Percentiles rank a stretch among this genome's conserved stretches.
phyloP scores from a whole-genome alignment of 495 filamentous ascomycete genomes.

The Tuber calosporum region DNA sequence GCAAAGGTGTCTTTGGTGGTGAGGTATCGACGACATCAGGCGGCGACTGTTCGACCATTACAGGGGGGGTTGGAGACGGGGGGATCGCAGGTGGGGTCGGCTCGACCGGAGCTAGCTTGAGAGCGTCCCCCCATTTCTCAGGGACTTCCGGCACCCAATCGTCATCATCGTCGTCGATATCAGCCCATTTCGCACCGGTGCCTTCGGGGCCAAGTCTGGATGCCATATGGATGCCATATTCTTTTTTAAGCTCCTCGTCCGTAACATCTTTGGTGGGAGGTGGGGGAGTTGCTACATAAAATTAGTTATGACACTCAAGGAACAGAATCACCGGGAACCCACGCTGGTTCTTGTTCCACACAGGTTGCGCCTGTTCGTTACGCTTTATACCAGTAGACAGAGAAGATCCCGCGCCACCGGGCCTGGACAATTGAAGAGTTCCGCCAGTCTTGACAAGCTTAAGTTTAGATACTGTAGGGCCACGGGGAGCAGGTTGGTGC shows the following conservation, averaged over 20 bases:
- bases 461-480: conserved; percentile 33
- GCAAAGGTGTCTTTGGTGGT: conserved; percentile 24
- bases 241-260: conserved; percentile 92
- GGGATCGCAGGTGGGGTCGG: conserved; percentile 40
- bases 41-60: conserved; percentile 20
- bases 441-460: conserved; percentile 36
- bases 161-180: conserved; percentile 97
- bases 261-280: conserved; percentile 87
- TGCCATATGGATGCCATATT: conserved; percentile 93
- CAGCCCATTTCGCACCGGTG: conserved; percentile 85
- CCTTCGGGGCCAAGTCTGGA: conserved; percentile 72
- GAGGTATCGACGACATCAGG: conserved; percentile 36
- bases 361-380: conserved; percentile 53
- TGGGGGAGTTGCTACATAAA: conserved; percentile 56
- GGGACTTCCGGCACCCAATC: conserved; percentile 96
- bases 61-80: conserved; percentile 21
- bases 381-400: conserved; percentile 48
- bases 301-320: conserved; percentile 21
- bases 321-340: conserved; percentile 43
- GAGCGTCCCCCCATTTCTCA: conserved; percentile 86
- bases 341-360: conserved; percentile 99
- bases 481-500: conserved; percentile 27
- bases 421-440: conserved; percentile 32
- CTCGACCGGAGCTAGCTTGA: conserved; percentile 60
- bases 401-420: conserved; percentile 51